These are phyloP conservation scores for Aethionema arabicum DNA, from an alignment of 345 rosid species.

Conservation along the genomic window DNA sequence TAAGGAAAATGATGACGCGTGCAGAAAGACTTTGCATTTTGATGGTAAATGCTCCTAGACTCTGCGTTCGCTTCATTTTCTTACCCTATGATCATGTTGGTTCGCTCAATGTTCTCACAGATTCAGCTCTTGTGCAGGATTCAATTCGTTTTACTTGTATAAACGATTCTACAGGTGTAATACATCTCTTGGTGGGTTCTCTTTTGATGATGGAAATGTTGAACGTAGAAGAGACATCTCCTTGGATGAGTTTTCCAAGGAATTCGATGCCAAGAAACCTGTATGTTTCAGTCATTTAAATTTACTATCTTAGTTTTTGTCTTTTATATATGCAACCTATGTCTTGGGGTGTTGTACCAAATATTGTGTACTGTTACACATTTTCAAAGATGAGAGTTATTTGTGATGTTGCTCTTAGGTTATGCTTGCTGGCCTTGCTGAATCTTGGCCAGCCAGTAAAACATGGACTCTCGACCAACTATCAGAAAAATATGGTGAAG, in stretches of 20 bases:
- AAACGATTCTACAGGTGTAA: conserved; percentile 83
- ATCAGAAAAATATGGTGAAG: conserved; percentile 59
- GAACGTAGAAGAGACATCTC: conserved; percentile 61
- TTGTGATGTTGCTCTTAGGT: conserved; percentile 46
- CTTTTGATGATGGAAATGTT: conserved; percentile 68
- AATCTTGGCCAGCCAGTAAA: conserved; percentile 84
- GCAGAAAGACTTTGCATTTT: conserved; percentile 50
- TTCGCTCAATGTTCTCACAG: conserved; percentile 17
- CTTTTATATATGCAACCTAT: background rate
- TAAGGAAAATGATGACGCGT: conserved; percentile 38
- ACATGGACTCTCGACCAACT: conserved; percentile 81
- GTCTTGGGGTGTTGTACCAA: background rate
- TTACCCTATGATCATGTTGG: conserved; percentile 3
- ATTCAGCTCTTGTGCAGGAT: conserved; percentile 51
- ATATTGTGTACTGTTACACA: conserved; percentile 3
- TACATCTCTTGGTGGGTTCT: conserved; percentile 59
- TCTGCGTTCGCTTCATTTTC: background rate
- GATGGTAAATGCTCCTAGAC: conserved; percentile 47
- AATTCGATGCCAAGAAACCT: conserved; percentile 68
- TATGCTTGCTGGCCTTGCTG: conserved; percentile 74
- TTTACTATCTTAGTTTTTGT: background rate
- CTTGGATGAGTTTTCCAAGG: conserved; percentile 52
- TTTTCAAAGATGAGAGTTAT: background rate
- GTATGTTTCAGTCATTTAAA: conserved; percentile 40
- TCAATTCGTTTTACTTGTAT: conserved; percentile 76